phyloP scores from a whole-genome alignment of 352 stramenopile species.

The Phytophthora pinifolia region DNA sequence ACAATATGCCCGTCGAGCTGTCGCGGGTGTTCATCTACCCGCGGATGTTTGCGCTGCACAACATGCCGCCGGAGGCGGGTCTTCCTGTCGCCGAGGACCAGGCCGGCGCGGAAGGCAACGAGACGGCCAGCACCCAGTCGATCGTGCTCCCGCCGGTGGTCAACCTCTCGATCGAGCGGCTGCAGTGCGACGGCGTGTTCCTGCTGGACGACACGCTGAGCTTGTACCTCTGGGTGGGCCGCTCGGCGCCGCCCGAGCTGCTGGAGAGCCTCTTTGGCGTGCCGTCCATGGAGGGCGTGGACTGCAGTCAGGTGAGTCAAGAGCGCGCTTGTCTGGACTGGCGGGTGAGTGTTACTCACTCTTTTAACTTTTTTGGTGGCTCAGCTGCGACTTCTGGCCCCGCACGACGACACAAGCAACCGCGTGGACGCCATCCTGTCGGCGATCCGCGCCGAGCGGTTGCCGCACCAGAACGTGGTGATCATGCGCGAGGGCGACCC shows the following conservation, averaged over 20 bases:
- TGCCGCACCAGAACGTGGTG: constrained; percentile 81
- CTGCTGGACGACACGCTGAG: constrained; percentile 96
- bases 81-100: constrained; percentile 63
- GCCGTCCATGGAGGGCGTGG: constrained; percentile 92
- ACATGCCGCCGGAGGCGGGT: constrained; percentile 89
- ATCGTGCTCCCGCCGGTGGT: constrained; percentile 89
- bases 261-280: constrained; percentile 95
- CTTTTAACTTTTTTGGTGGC: constrained; percentile 13
- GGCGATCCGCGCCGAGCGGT: constrained; percentile 87
- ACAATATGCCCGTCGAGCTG: constrained; percentile 93
- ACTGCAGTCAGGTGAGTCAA: constrained; percentile 76
- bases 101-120: constrained; percentile 14
- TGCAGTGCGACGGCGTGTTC: constrained; percentile 95
- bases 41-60: constrained; percentile 94
- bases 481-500: constrained; percentile 95
- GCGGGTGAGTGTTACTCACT: constrained; percentile 27
- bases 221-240: constrained; percentile 97
- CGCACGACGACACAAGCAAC: constrained; percentile 81
- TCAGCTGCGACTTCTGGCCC: constrained; percentile 75
- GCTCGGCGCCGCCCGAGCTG: constrained; percentile 81
- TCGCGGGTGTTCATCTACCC: constrained; percentile 96
- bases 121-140: constrained; percentile 39
- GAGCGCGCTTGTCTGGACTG: no score
- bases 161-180: constrained; percentile 94
- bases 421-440: constrained; percentile 89